Conservation (phyloP, 1,284 basidiomycete species). For the Ustilago lituana region DNA sequence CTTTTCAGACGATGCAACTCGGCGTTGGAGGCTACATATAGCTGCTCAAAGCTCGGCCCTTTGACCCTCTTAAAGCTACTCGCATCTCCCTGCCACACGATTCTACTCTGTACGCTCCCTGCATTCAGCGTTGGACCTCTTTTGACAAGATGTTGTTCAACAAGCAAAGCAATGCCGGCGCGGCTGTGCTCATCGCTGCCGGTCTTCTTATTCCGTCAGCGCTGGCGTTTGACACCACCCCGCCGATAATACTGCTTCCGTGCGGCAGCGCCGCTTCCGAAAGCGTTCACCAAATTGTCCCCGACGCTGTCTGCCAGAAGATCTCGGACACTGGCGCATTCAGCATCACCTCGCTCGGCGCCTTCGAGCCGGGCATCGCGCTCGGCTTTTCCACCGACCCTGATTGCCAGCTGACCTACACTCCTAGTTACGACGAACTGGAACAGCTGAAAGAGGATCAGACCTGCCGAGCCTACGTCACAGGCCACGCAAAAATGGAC, state of each 20-base stretch:
- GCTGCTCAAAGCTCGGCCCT: too few species aligned
- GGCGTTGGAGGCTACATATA: too few species aligned
- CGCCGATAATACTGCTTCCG: constrained; percentile 10
- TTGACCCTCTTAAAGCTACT: too few species aligned
- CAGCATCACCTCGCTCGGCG: neutral
- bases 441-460: neutral
- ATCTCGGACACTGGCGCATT: constrained; percentile 25
- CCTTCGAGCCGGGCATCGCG: neutral
- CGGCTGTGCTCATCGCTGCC: constrained; percentile 1
- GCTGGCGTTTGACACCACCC: constrained; percentile 1
- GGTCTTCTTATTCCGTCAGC: neutral
- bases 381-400: constrained; percentile 18
- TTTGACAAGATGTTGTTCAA: neutral
- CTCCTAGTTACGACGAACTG: neutral
- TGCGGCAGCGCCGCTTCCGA: neutral
- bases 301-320: constrained; percentile 15
- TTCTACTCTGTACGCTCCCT: too few species aligned
- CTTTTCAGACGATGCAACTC: too few species aligned
- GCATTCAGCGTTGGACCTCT: too few species aligned
- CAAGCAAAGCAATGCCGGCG: neutral
- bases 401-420: constrained; percentile 21
- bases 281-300: constrained; percentile 5
- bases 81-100: too few species aligned
- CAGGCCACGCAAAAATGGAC: too few species aligned
- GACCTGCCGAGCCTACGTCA: too few species aligned